These are phyloP conservation scores for Kwoniella dendrophila DNA, from an alignment of 768 basidiomycete species.

Conservation along the genomic window DNA sequence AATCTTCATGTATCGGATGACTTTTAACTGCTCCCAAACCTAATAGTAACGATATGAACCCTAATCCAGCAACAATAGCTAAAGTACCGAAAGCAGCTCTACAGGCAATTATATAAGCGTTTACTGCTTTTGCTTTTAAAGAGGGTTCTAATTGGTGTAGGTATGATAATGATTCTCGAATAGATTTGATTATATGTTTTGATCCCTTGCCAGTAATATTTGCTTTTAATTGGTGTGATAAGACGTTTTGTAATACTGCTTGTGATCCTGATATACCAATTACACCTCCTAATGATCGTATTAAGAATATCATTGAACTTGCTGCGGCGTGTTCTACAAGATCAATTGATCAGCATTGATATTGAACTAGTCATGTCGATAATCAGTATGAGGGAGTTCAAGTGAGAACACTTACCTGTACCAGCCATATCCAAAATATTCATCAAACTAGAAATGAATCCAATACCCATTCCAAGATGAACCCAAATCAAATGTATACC, in stretches of 20 bases:
- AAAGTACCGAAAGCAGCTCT: conserved; percentile 21
- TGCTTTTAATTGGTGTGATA: conserved; percentile 13
- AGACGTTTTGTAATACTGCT: conserved; percentile 28
- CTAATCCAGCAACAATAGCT: conserved; percentile 17
- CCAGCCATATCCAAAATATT: conserved; percentile 23
- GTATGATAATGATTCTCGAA: conserved; percentile 24
- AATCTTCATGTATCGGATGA: conserved; percentile 5
- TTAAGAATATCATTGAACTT: conserved; percentile 26
- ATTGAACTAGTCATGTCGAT: background rate
- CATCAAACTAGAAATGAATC: conserved; percentile 31
- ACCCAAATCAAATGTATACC: conserved; percentile 26
- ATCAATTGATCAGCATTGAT: background rate
- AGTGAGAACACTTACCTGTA: conserved; percentile 8
- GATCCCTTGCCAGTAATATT: conserved; percentile 11
- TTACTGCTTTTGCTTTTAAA: conserved; percentile 2
- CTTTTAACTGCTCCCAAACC: conserved; percentile 11
- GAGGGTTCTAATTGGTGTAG: conserved; percentile 11
- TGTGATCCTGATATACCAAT: conserved; percentile 29
- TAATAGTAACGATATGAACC: conserved; percentile 1
- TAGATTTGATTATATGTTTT: conserved; percentile 15
- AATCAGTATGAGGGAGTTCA: background rate
- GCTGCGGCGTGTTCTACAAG: conserved; percentile 30
- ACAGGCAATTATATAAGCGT: conserved; percentile 18
- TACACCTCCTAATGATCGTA: conserved; percentile 27
- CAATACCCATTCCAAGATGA: conserved; percentile 30